A percentile compares a stretch with the other conserved stretches of the same genome.
Conservation (phyloP, 805 yeast genomes). For the Hanseniaspora valbyensis region DNA sequence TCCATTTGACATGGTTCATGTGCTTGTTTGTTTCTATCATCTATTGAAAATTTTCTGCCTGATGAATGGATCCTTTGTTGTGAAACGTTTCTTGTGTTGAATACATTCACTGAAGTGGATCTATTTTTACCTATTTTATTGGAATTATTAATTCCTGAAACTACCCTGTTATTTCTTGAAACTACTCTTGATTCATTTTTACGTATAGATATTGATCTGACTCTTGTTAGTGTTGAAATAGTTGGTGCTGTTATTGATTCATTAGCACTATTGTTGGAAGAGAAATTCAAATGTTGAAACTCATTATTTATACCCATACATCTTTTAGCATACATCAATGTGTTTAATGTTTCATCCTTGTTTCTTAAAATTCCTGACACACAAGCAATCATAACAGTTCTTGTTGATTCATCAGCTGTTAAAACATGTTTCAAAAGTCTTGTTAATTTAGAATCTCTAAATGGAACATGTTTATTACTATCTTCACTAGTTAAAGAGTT, state of each 20-base stretch:
- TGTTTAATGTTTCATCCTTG: slow-evolving; percentile 86
- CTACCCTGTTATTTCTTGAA: neutral
- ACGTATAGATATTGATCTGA: slow-evolving; percentile 32
- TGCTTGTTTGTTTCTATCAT: neutral
- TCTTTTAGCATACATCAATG: slow-evolving; percentile 80
- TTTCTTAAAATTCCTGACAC: slow-evolving; percentile 77
- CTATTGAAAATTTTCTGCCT: neutral
- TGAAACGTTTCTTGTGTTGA: neutral
- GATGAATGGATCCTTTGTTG: neutral
- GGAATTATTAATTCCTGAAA: neutral
- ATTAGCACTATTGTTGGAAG: slow-evolving; percentile 74
- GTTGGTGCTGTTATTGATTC: slow-evolving; percentile 70
- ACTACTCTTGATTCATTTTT: slow-evolving; percentile 29
- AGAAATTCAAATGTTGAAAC: slow-evolving; percentile 59
- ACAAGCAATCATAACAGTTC: slow-evolving; percentile 93
- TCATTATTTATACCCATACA: slow-evolving; percentile 87
- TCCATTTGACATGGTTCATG: neutral
- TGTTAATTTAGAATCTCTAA: slow-evolving; percentile 81
- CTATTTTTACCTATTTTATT: slow-evolving; percentile 6
- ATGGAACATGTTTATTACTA: slow-evolving; percentile 55
- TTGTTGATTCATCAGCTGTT: slow-evolving; percentile 88
- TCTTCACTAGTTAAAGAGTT: slow-evolving; percentile 66
- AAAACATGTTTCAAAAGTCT: slow-evolving; percentile 57
- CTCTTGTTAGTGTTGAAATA: slow-evolving; percentile 57
- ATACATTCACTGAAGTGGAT: neutral